phyloP scores from a whole-genome alignment of 2,329 filamentous ascomycete species.

The Parastagonospora avenae region DNA sequence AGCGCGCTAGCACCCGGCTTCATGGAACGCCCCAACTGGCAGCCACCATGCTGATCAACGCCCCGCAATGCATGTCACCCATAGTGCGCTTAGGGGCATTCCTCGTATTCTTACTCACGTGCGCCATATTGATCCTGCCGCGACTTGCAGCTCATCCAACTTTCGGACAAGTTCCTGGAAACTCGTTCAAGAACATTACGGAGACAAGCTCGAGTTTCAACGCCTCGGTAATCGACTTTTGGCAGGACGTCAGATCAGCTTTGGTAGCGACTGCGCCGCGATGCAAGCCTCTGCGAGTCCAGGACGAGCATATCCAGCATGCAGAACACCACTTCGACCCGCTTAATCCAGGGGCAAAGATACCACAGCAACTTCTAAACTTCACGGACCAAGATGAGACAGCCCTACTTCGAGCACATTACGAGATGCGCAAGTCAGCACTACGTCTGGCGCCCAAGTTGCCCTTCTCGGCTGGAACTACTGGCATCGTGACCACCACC shows the following conservation, averaged over 20 bases:
- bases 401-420: conserved; percentile 23
- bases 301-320: conserved; percentile 7
- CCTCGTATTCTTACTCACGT: conserved; percentile 15
- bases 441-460: conserved; percentile 34
- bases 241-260: conserved; percentile 18
- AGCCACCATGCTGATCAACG: conserved; percentile 17
- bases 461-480: conserved; percentile 47
- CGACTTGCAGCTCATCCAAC: conserved; percentile 4
- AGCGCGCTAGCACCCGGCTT: neutral
- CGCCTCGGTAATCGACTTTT: conserved; percentile 14
- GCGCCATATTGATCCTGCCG: conserved; percentile 15
- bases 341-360: conserved; percentile 10
- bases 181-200: conserved; percentile 13
- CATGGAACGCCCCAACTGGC: conserved; percentile 5
- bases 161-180: neutral
- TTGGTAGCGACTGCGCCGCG: conserved; percentile 19
- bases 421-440: conserved; percentile 24
- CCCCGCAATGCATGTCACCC: conserved; percentile 11
- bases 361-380: conserved; percentile 14
- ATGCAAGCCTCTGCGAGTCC: conserved; percentile 14
- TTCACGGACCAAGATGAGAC: conserved; percentile 25
- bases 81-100: conserved; percentile 16
- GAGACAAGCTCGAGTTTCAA: conserved; percentile 19
- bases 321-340: conserved; percentile 14
- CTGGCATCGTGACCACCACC: conserved; percentile 59